Percentiles rank a stretch among this genome's conserved stretches.
Evolutionary conservation across 495 filamentous ascomycete species (phyloP).

Genomic region (Penicillium ucsense): DNA sequence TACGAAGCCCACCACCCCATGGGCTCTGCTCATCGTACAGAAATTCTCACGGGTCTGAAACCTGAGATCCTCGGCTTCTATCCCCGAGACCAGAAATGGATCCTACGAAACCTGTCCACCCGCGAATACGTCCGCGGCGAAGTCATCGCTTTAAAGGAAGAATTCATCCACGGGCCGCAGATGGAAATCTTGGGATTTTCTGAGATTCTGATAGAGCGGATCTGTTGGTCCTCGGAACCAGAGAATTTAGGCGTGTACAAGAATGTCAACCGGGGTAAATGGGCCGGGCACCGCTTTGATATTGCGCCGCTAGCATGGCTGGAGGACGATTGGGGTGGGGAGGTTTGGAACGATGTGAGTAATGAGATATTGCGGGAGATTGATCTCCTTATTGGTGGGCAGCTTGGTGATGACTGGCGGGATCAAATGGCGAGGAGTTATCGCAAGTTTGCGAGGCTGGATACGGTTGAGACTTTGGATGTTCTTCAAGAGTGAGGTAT

Average conservation of each 20-base stretch:
- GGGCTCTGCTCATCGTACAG: constrained; percentile 2
- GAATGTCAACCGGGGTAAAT: constrained; percentile 9
- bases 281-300: constrained; percentile 13
- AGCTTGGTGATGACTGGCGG: constrained; percentile 10
- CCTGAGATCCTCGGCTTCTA: constrained; percentile 10
- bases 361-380: constrained; percentile 10
- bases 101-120: constrained; percentile 11
- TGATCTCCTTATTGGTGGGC: constrained; percentile 3
- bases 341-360: constrained; percentile 8
- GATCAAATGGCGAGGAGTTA: constrained; percentile 2
- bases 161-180: constrained; percentile 10
- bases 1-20: constrained; percentile 4
- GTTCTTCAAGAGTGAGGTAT: background rate
- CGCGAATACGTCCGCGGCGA: constrained; percentile 11
- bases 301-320: constrained; percentile 3
- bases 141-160: constrained; percentile 6
- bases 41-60: constrained; percentile 10
- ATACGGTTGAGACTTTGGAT: background rate
- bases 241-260: background rate
- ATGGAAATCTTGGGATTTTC: constrained; percentile 11
- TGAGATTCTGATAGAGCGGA: constrained; percentile 8
- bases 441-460: background rate
- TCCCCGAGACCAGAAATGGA: constrained; percentile 8
- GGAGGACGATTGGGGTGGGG: background rate
- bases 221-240: constrained; percentile 5